Base-by-base conservation (phyloP, 2,329 filamentous ascomycete genomes). In the Exophiala xenobiotica region DNA sequence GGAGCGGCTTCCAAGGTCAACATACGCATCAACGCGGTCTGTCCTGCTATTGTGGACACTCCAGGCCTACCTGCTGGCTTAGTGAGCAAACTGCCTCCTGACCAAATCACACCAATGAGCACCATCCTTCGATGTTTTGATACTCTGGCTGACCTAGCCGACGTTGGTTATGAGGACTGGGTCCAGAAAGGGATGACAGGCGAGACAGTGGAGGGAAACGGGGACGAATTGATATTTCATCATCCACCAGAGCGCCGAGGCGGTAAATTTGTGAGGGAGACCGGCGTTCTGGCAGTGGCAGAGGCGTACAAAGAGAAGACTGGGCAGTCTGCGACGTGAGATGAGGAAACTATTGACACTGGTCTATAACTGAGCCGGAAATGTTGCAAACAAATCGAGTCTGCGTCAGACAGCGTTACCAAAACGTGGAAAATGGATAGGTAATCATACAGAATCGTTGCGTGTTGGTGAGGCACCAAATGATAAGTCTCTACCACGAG, bases 21-120 rank as follows among this genome's bases (percentile, higher is more conserved):
- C 33, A 37, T 69, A 24, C 58, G 67, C 2, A 62, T 68, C 22
- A 70, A 70, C 43, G 55, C 61, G 4, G 54, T 70, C 7, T 67
- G 65, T 27, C 67, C 67, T 0, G 56, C 61, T 1, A 69, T 63
- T 61, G 58, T 61, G 2, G 60, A 67, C 8, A 68, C 67, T 0
- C 63, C 63, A 7, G 29, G 20, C 14, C 20, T 53, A 20, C 38
- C 38, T 2, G 12, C 29, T 6, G 39, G 39, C 2, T 29, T 53
- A 3, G 4, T 49, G 14, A 26, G 33, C 6, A 31, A 29, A 16
- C 16, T 53, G 4, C 45, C 40, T 2, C 27, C 39, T 6, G 37
- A 35, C 23, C 45, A 49, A 39, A 49, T 53, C 29, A 49, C 39
- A 16, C 38, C 39, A 7, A 49, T 53, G 50, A 39, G 29, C 29